A percentile compares a stretch with the other conserved stretches of the same genome.
Conservation (phyloP, 2,329 filamentous ascomycete species). For the Dryadomyces sulphureus region DNA sequence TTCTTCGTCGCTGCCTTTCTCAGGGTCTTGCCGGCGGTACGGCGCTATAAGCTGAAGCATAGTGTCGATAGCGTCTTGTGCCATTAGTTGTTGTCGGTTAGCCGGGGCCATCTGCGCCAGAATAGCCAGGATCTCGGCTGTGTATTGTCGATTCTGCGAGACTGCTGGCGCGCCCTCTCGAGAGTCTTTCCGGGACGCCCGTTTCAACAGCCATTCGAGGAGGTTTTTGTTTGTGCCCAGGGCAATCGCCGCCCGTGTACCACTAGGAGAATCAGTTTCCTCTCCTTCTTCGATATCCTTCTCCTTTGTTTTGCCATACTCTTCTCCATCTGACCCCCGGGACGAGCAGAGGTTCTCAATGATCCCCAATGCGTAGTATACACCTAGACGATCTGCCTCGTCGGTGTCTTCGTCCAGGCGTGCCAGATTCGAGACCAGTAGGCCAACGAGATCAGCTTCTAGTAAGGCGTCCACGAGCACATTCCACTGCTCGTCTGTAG, state of each 20-base stretch:
- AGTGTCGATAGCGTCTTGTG: slow-evolving; percentile 58
- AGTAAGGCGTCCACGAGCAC: slow-evolving; percentile 52
- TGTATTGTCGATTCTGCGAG: slow-evolving; percentile 88
- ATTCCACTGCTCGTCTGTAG: slow-evolving; percentile 69
- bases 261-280: not conserved
- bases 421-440: slow-evolving; percentile 63
- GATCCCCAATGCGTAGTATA: slow-evolving; percentile 73
- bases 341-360: slow-evolving; percentile 70
- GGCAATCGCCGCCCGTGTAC: slow-evolving; percentile 46
- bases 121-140: slow-evolving; percentile 82
- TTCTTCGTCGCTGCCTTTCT: slow-evolving; percentile 75
- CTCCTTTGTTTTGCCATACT: not conserved
- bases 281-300: not conserved
- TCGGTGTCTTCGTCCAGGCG: slow-evolving; percentile 62
- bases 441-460: slow-evolving; percentile 55
- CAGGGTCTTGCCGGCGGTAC: slow-evolving; percentile 76
- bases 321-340: slow-evolving; percentile 20
- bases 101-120: slow-evolving; percentile 59
- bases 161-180: slow-evolving; percentile 23
- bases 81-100: slow-evolving; percentile 49
- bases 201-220: slow-evolving; percentile 58
- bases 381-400: slow-evolving; percentile 60
- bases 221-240: slow-evolving; percentile 56
- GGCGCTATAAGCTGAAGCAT: slow-evolving; percentile 71
- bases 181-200: slow-evolving; percentile 53